Base-by-base conservation (phyloP, 495 filamentous ascomycete genomes). In the Neurospora terricola region DNA sequence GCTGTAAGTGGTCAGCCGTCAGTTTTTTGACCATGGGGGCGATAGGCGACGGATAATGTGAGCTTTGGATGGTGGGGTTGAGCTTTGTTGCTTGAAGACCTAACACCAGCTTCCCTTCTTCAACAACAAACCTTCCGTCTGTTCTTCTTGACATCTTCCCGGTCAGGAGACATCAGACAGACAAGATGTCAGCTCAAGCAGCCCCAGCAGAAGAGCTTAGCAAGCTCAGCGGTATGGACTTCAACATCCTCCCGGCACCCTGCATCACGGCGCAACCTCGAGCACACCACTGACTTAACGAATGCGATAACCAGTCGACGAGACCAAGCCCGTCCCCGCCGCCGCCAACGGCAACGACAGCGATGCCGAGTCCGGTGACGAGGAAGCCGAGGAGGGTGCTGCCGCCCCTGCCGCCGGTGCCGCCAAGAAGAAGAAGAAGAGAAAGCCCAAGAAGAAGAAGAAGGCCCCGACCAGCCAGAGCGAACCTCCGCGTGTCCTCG, bases 391-490 rank as follows among this genome's bases (percentile, higher is more conserved):
- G 21, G 85, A 82, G 0, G 78, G 77, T 27, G 71, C 77, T 8
- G 77, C 76, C 8, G 80, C 81, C n/a, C 77, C 79, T 21, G 82
- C 77, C 7, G 80, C 81, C 21, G 85, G 78, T 3, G 84, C 79
- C 6, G 83, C 83, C 66, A 86, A 87, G 80, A 88, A 88, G 80
- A 87, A 88, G 81, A 94, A 94, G 84, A 93, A 93, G 84, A 94
- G 91, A 86, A 93, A 93, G 86, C 92, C 91, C 85, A 92, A 89
- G 86, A 93, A 91, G 87, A 91, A 88, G 83, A 91, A 91, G 88
- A 91, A 91, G 84, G 81, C 79, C 21, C 88, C 90, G 23, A 92
- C 91, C 27, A 84, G 88, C 71, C 94, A 97, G 83, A 91, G 91
- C 37, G 85, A 88, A 38, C 94, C 94, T 27, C 93, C 94, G 0